Evolutionary conservation across 2,329 filamentous ascomycete species (phyloP).

Genomic region (Diplodia scrobiculata): DNA sequence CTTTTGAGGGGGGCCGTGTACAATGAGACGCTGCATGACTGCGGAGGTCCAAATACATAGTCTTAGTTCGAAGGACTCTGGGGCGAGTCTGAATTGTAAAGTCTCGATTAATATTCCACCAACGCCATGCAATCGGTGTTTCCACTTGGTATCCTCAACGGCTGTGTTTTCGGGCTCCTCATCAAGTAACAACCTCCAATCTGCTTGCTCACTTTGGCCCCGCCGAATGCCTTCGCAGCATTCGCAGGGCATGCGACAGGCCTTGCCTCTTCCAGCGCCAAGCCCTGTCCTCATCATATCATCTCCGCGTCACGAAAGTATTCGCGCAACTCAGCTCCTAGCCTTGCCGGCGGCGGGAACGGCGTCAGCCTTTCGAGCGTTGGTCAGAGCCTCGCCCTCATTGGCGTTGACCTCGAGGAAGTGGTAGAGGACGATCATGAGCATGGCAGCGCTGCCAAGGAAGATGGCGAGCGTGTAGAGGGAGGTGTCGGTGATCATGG

Average conservation of each 20-base stretch:
- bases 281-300: neutral
- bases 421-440: constrained; percentile 92
- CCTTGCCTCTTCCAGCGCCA: neutral
- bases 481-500: constrained; percentile 91
- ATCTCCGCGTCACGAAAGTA: neutral
- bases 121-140: constrained; percentile 24
- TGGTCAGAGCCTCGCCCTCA: constrained; percentile 48
- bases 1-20: neutral
- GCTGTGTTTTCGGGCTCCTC: neutral
- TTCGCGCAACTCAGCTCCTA: constrained; percentile 32
- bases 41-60: neutral
- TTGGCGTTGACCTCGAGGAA: constrained; percentile 93
- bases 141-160: constrained; percentile 16
- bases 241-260: neutral
- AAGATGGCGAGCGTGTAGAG: constrained; percentile 92
- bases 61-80: neutral
- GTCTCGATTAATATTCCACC: neutral
- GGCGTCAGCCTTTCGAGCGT: constrained; percentile 40
- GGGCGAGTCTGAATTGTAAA: neutral
- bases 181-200: neutral
- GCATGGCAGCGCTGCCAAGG: constrained; percentile 84
- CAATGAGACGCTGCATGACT: neutral
- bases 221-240: neutral
- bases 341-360: constrained; percentile 37
- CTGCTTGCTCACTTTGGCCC: neutral